phyloP scores from a whole-genome alignment of 345 rosid genomes.

The Erodium maritimum region DNA sequence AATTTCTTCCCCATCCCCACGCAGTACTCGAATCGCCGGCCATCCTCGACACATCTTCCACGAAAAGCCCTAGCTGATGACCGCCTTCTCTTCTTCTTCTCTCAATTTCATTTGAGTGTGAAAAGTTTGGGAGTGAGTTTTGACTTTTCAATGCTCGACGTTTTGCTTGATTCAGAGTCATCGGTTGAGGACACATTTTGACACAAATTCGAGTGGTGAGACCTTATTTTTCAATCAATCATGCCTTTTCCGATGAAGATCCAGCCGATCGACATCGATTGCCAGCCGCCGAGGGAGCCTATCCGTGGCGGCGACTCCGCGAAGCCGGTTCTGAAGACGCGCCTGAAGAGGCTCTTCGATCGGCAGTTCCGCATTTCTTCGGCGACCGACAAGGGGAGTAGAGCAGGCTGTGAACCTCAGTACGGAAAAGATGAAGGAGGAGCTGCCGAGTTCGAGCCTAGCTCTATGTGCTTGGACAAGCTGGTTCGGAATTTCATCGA shows the following conservation, averaged over 20 bases:
- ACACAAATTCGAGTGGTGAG: too few species aligned
- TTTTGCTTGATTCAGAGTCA: too few species aligned
- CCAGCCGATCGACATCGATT: slow-evolving; percentile 51
- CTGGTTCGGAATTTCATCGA: slow-evolving; percentile 90
- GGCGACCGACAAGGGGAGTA: slow-evolving; percentile 35
- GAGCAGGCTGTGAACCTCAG: slow-evolving; percentile 27
- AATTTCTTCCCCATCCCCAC: slow-evolving; percentile 10
- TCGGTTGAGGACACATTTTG: too few species aligned
- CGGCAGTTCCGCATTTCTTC: slow-evolving; percentile 34
- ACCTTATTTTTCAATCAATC: neutral
- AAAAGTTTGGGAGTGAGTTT: too few species aligned
- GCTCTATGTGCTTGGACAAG: slow-evolving; percentile 71
- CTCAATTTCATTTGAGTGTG: neutral
- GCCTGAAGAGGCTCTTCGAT: slow-evolving; percentile 59
- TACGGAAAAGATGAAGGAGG: slow-evolving; percentile 20
- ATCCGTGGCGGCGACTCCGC: slow-evolving; percentile 26
- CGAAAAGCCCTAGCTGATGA: slow-evolving; percentile 27
- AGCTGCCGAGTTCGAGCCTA: slow-evolving; percentile 69
- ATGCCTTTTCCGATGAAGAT: slow-evolving; percentile 51
- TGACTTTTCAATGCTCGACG: too few species aligned
- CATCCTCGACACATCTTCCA: slow-evolving; percentile 69
- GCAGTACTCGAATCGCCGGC: slow-evolving; percentile 40
- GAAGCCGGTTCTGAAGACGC: slow-evolving; percentile 56
- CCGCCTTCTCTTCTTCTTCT: neutral
- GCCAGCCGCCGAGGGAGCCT: slow-evolving; percentile 17